Conservation (phyloP, 768 basidiomycete species). For the Suillus ampliporus region DNA sequence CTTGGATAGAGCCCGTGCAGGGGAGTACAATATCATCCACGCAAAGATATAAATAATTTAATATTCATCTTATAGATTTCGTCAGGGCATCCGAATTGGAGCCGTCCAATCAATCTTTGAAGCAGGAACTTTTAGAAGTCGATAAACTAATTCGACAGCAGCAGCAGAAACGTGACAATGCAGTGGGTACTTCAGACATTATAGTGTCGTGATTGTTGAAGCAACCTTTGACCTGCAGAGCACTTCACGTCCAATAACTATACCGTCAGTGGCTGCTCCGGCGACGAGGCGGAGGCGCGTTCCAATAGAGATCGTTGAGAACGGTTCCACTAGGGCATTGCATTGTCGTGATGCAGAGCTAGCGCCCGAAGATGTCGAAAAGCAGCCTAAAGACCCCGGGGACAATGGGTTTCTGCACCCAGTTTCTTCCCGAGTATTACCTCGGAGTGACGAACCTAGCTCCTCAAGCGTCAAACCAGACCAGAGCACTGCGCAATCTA, state of each 20-base stretch:
- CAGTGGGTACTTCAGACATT: conserved; percentile 1
- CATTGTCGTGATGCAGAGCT: conserved; percentile 16
- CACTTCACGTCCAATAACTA: conserved; percentile 17
- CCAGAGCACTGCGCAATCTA: conserved; percentile 9
- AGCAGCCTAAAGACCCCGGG: conserved; percentile 13
- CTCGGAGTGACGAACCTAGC: conserved; percentile 4
- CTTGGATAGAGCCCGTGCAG: conserved; percentile 62
- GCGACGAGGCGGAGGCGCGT: conserved; percentile 58
- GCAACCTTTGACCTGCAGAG: background rate
- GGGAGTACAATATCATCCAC: conserved; percentile 34
- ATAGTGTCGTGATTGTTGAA: background rate
- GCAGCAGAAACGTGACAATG: conserved; percentile 41
- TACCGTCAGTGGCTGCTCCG: conserved; percentile 3
- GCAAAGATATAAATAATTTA: conserved; percentile 15
- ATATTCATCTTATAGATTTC: conserved; percentile 55
- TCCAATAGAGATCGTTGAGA: conserved; percentile 66
- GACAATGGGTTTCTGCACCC: conserved; percentile 40
- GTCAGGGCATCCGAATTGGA: conserved; percentile 62
- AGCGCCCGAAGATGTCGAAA: conserved; percentile 9
- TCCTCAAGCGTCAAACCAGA: conserved; percentile 24
- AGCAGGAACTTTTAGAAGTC: conserved; percentile 64
- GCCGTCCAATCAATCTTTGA: conserved; percentile 65
- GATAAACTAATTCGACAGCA: conserved; percentile 40
- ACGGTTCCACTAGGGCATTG: background rate
- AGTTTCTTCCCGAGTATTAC: conserved; percentile 43